phyloP scores from a whole-genome alignment of 352 stramenopile species.

The Pythium rhizo-oryzae region DNA sequence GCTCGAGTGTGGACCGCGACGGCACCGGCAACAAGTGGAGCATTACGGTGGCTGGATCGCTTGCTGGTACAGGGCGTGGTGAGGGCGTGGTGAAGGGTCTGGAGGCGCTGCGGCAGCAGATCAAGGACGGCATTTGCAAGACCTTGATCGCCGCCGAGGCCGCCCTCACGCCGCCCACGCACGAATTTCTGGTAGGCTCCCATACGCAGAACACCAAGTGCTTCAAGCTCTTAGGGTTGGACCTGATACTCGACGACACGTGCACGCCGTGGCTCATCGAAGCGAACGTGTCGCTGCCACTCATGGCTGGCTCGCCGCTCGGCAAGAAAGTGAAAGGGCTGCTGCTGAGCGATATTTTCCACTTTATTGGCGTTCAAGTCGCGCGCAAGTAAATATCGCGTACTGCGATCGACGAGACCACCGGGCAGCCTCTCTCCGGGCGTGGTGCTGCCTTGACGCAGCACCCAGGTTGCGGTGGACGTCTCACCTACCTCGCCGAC shows the following conservation, averaged over 20 bases:
- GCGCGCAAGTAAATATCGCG: slow-evolving; percentile 35
- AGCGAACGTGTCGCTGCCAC: slow-evolving; percentile 75
- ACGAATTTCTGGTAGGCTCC: slow-evolving; percentile 58
- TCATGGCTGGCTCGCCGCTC: slow-evolving; percentile 78
- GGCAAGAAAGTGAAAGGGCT: slow-evolving; percentile 76
- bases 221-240: slow-evolving; percentile 79
- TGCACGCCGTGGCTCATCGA: slow-evolving; percentile 72
- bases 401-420: too few species aligned
- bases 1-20: slow-evolving; percentile 39
- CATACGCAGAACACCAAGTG: slow-evolving; percentile 37
- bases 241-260: slow-evolving; percentile 68
- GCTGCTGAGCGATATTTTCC: slow-evolving; percentile 80
- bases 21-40: slow-evolving; percentile 76
- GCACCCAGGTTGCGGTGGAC: too few species aligned
- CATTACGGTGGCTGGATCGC: slow-evolving; percentile 44
- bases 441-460: too few species aligned
- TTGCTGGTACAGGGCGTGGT: slow-evolving; percentile 35
- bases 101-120: slow-evolving; percentile 36
- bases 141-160: slow-evolving; percentile 72
- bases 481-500: too few species aligned
- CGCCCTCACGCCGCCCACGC: slow-evolving; percentile 57
- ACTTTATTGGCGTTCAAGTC: slow-evolving; percentile 71
- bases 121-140: slow-evolving; percentile 65
- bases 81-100: slow-evolving; percentile 45
- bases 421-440: too few species aligned